Conservation (phyloP, 176 grass and related monocot genomes). For the Alloteropsis semialata region DNA sequence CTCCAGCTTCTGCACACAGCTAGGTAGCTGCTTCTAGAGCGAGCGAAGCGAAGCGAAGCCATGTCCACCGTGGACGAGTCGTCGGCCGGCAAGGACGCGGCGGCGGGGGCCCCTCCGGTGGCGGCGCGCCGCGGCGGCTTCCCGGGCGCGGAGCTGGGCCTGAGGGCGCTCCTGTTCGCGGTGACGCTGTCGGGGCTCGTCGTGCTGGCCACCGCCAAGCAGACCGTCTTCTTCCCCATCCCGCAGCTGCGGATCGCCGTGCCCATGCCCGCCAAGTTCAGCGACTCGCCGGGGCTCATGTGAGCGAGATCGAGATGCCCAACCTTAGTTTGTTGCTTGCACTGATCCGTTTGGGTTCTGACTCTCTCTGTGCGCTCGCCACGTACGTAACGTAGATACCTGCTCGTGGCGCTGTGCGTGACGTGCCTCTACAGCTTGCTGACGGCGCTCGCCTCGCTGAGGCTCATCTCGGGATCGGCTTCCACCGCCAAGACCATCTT, state of each 20-base stretch:
- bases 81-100: neutral
- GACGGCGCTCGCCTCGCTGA: slow-evolving; percentile 25
- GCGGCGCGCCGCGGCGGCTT: neutral
- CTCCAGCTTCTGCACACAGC: no score
- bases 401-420: slow-evolving; percentile 51
- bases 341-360: neutral
- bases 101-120: neutral
- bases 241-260: neutral
- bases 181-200: slow-evolving; percentile 42
- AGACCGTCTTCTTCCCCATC: slow-evolving; percentile 26
- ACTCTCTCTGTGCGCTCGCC: neutral
- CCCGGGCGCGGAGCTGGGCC: slow-evolving; percentile 19
- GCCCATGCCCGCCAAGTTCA: slow-evolving; percentile 43
- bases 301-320: no score
- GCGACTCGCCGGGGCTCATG: slow-evolving; percentile 72
- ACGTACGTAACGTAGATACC: slow-evolving; percentile 52
- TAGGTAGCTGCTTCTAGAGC: no score
- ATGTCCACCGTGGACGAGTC: slow-evolving; percentile 25
- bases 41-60: neutral
- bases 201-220: slow-evolving; percentile 63
- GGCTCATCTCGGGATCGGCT: slow-evolving; percentile 6
- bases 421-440: slow-evolving; percentile 64
- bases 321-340: no score
- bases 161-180: slow-evolving; percentile 55
- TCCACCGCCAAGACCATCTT: slow-evolving; percentile 41